Evolutionary conservation across 441 rosid species (phyloP), one percentile per base, ranked within the genome.

Genomic region (Mallotus repandus): DNA sequence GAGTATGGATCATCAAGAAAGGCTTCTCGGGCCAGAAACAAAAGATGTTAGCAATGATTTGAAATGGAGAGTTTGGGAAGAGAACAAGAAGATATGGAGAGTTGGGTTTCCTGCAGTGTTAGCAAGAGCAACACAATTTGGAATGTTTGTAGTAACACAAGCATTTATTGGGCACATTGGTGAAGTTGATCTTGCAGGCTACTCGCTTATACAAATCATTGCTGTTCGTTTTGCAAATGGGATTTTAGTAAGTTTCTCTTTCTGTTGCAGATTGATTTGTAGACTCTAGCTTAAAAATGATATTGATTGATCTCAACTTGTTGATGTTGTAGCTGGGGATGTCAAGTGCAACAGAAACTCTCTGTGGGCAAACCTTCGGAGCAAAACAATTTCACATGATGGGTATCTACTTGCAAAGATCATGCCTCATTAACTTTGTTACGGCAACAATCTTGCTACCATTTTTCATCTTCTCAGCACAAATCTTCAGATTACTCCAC

Each of bases 361-460:
- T 89, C n/a, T 89, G 93, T 22, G 93, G 91, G 4, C 93, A 89
- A 86, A 87, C 91, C 52, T 89, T 81, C 63, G 93, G 93, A 15
- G 91, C 93, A 7, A 76, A 69, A 64, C 89, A 87, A 43, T 71
- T 81, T 63, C 86, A 81, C 70, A 83, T 87, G 88, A n/a, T 89
- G 72, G 93, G 91, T 0, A 67, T 89, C 35, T 87, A 85, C 81
- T 66, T 87, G 61, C 93, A 89, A 77, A 52, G 85, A 68, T 89
- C 93, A 12, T 85, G 86, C 84, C 74, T 89, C 35, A 78, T 89
- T 4, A 78, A 79, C 56, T 0, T 48, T 9, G 64, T 16, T 5
- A 68, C 83, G 12, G 80, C 85, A 53, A 85, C 88, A 9, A 6
- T 84, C 13, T 16, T 86, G 50, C 76, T 85, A 13, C 90, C 93